These are phyloP conservation scores for Fusarium luffae DNA, from an alignment of 2,329 filamentous ascomycete genomes.

Conservation along the genomic window DNA sequence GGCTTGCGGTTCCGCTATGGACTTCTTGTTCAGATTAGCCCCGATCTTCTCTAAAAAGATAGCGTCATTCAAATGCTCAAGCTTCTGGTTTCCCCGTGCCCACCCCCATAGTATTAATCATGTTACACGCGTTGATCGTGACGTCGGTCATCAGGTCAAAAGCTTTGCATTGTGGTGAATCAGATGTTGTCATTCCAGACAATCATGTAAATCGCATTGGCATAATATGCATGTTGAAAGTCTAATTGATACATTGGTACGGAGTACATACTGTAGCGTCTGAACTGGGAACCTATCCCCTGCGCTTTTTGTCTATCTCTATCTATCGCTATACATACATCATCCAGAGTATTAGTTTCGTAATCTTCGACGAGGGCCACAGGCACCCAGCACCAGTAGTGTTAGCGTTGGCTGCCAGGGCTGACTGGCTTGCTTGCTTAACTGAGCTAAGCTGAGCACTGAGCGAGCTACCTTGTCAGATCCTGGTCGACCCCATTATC, in stretches of 20 bases:
- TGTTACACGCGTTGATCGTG: slow-evolving; percentile 31
- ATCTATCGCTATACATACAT: slow-evolving; percentile 28
- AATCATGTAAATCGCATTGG: slow-evolving; percentile 9
- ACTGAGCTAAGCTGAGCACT: not conserved
- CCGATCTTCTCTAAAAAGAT: slow-evolving; percentile 25
- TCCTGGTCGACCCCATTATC: slow-evolving; percentile 21
- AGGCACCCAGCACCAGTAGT: slow-evolving; percentile 6
- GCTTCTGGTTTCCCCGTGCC: not conserved
- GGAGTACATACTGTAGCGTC: not conserved
- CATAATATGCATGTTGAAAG: slow-evolving; percentile 1
- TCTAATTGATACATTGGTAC: slow-evolving; percentile 6
- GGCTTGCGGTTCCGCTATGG: slow-evolving; percentile 37
- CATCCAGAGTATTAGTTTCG: slow-evolving; percentile 29
- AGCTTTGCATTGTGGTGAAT: slow-evolving; percentile 6
- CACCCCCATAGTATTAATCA: slow-evolving; percentile 14
- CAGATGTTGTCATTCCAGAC: slow-evolving; percentile 24
- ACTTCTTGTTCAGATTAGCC: slow-evolving; percentile 11
- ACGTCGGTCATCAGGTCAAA: slow-evolving; percentile 22
- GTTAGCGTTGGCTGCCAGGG: not conserved
- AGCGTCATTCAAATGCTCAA: slow-evolving; percentile 37
- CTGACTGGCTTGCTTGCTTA: slow-evolving; percentile 4
- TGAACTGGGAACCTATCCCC: slow-evolving; percentile 16
- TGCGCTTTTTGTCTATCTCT: slow-evolving; percentile 20
- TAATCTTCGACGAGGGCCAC: slow-evolving; percentile 15
- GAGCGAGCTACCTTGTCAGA: not conserved